Evolutionary conservation across 129 eudicot genomes (phyloP).

Genomic region (Solidago caesia): DNA sequence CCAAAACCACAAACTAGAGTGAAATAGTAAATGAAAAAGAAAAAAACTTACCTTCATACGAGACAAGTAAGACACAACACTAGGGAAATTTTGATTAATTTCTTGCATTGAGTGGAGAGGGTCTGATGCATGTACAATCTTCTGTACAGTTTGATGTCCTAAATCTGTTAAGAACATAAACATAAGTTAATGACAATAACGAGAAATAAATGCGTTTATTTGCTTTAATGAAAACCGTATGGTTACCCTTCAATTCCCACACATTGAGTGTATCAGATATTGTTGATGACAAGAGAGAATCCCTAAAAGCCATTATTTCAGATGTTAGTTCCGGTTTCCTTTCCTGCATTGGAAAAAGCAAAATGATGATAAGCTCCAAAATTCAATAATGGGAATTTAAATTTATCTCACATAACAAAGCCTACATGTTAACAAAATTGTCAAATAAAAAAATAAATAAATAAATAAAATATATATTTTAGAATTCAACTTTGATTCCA

Average conservation of each 20-base stretch:
- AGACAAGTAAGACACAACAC: constrained; percentile 92
- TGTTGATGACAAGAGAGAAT: constrained; percentile 83
- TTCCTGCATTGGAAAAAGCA: constrained; percentile 55
- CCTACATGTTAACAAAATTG: background rate
- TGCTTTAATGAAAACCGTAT: background rate
- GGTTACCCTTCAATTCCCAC: constrained; percentile 92
- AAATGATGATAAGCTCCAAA: constrained; percentile 16
- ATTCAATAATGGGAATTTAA: background rate
- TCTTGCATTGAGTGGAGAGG: constrained; percentile 99
- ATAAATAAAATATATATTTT: background rate
- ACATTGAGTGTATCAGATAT: constrained; percentile 92
- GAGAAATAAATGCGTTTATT: no score
- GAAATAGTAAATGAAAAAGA: constrained; percentile 9
- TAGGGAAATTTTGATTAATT: constrained; percentile 90
- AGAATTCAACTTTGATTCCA: background rate
- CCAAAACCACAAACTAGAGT: constrained; percentile 15
- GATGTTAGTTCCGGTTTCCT: constrained; percentile 83
- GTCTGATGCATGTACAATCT: constrained; percentile 93
- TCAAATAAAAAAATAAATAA: no score
- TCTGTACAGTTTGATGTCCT: constrained; percentile 98
- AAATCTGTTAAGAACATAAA: constrained; percentile 52
- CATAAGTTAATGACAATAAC: background rate
- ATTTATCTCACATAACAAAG: background rate
- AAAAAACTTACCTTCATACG: constrained; percentile 77
- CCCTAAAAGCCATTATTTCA: constrained; percentile 94